Conservation (phyloP, 164 flowering plant species). For the Cinnamomum micranthum region DNA sequence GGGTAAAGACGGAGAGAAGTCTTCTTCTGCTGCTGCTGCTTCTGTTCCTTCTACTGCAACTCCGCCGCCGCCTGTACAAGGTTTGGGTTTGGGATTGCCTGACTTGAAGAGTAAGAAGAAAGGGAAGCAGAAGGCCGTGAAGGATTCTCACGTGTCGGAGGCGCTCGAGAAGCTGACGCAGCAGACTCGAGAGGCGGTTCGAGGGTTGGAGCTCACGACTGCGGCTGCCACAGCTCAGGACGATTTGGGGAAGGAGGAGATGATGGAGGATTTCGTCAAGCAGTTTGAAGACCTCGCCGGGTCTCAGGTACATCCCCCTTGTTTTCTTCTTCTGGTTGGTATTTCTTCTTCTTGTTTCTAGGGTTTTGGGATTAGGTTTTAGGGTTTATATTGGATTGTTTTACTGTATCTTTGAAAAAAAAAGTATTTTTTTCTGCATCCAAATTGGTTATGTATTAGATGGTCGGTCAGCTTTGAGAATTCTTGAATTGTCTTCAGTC, state of each 20-base stretch:
- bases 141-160: conserved; percentile 69
- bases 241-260: conserved; percentile 50
- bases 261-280: conserved; percentile 92
- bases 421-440: background rate
- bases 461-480: background rate
- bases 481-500: no score
- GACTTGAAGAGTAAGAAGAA: conserved; percentile 72
- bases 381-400: background rate
- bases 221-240: conserved; percentile 29
- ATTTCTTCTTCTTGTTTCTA: background rate
- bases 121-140: conserved; percentile 62
- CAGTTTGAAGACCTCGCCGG: conserved; percentile 93
- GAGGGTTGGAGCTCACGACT: conserved; percentile 64
- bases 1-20: conserved; percentile 13
- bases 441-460: background rate
- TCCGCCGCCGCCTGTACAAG: conserved; percentile 37
- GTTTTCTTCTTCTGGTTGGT: no score
- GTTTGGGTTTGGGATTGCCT: conserved; percentile 86
- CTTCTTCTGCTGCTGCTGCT: conserved; percentile 25
- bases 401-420: no score
- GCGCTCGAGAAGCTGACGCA: conserved; percentile 85
- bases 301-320: conserved; percentile 55
- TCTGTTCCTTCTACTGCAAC: background rate
- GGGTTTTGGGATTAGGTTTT: background rate
- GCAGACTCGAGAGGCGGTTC: conserved; percentile 84